A percentile compares a stretch with the other conserved stretches of the same genome.
phyloP scores from a whole-genome alignment of 2,329 filamentous ascomycete species.

The Conoideocrella luteorostrata region DNA sequence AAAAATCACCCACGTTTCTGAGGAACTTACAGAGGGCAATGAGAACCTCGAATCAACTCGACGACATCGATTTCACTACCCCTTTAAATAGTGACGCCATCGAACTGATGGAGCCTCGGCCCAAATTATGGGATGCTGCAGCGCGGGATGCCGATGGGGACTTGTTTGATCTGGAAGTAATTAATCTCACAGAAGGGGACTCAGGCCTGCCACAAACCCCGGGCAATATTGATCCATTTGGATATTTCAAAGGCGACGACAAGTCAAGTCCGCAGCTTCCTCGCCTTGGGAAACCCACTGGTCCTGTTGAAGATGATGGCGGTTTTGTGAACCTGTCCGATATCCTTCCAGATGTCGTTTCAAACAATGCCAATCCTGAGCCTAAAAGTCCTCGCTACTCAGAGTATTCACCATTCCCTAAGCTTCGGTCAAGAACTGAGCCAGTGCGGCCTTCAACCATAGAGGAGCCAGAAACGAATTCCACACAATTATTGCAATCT shows the following conservation, averaged over 20 bases:
- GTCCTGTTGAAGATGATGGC: conserved; percentile 8
- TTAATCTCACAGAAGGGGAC: conserved; percentile 48
- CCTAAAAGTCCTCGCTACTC: not conserved
- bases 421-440: not conserved
- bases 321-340: conserved; percentile 20
- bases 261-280: not conserved
- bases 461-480: too few relatives aligned
- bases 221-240: conserved; percentile 31
- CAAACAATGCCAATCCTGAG: not conserved
- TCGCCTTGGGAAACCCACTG: not conserved
- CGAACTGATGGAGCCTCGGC: conserved; percentile 23
- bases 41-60: conserved; percentile 45
- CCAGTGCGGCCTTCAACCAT: not conserved
- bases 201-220: conserved; percentile 19
- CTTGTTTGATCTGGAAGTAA: conserved; percentile 54
- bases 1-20: conserved; percentile 62
- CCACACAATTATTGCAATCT: too few relatives aligned
- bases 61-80: conserved; percentile 33
- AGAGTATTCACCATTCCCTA: not conserved
- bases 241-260: conserved; percentile 23
- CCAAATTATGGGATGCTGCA: conserved; percentile 63
- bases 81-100: conserved; percentile 32
- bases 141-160: conserved; percentile 60
- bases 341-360: conserved; percentile 11
- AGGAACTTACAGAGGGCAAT: conserved; percentile 57